Evolutionary conservation across 1,139 yeast genomes (phyloP).

Genomic region (Yamadazyma atmosphaerica): DNA sequence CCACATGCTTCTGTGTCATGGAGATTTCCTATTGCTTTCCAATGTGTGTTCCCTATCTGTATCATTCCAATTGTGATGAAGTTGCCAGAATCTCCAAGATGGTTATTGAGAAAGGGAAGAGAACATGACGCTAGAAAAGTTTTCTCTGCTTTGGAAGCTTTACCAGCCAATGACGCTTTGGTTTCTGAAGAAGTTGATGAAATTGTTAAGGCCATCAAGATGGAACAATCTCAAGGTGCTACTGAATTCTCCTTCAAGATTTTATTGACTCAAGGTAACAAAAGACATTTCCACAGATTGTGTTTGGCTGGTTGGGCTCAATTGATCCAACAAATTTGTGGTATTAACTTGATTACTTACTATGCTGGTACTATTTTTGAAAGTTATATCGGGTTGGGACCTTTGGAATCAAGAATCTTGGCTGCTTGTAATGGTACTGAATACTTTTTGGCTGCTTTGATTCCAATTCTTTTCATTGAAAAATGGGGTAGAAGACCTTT

Average conservation of each 20-base stretch:
- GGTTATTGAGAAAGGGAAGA: slow-evolving; percentile 42
- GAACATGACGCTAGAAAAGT: slow-evolving; percentile 50
- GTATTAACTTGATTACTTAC: slow-evolving; percentile 37
- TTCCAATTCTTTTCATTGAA: slow-evolving; percentile 50
- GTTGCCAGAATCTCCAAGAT: slow-evolving; percentile 54
- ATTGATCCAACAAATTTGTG: slow-evolving; percentile 45
- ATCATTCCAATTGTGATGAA: slow-evolving; percentile 28
- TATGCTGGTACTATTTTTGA: slow-evolving; percentile 51
- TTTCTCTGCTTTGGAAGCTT: slow-evolving; percentile 43
- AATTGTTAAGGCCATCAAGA: slow-evolving; percentile 28
- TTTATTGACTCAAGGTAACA: slow-evolving; percentile 38
- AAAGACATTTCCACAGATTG: slow-evolving; percentile 49
- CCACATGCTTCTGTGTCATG: slow-evolving; percentile 26
- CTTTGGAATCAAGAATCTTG: slow-evolving; percentile 35
- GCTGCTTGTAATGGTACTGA: slow-evolving; percentile 41
- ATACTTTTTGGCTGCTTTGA: slow-evolving; percentile 42
- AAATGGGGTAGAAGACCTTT: slow-evolving; percentile 53
- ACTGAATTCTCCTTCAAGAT: slow-evolving; percentile 24
- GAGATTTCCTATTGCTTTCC: slow-evolving; percentile 53
- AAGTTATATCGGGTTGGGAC: slow-evolving; percentile 38
- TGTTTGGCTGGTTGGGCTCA: slow-evolving; percentile 49
- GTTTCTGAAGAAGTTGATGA: slow-evolving; percentile 32
- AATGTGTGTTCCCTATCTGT: slow-evolving; percentile 34
- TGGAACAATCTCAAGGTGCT: slow-evolving; percentile 25
- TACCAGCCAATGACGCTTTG: slow-evolving; percentile 26